Evolutionary conservation across 345 rosid species (phyloP), one percentile per base, ranked within the genome.

Genomic region (Luvunga scandens): DNA sequence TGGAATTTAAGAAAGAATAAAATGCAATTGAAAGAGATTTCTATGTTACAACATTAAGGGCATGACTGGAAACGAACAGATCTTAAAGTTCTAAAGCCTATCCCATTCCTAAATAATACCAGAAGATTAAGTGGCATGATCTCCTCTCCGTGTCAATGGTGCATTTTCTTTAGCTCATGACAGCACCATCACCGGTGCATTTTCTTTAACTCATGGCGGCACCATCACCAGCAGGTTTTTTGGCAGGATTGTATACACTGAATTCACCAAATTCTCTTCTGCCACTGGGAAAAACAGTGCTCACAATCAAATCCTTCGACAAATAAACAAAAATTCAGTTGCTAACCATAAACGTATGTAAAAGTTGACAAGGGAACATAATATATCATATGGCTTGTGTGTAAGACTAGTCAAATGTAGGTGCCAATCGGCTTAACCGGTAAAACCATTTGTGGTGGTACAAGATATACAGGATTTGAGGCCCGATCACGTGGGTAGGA

Each of bases 221-320:
- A 27, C 39, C 73, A 22, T 53, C 73, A 42, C 30, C 73, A 24
- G 72, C 80, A 48, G 74, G 69, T 76, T 82, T 88, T 82, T 88
- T 91, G 39, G 84, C 77, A 53, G 93, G 94, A 83, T 90, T 91
- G 86, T 89, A 96, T 33, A 94, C 97, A 64, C 98, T 96, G 89
- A 86, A 94, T 63, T 96, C 97, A 1, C 97, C 97, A 30, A 93
- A 95, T 21, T 92, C 97, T 84, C 98, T 91, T 79, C 87, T 92
- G 57, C 98, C 97, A 84, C 99, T 94, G 88, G 73, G 79, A 84
- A 90, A 87, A 87, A 83, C 78, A 85, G 66, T 48, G 79, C 66
- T 31, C 87, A 84, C 56, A 80, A 79, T 93, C 90, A 93, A 82
- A 89, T 69, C 89, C 86, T 87, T 84, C 79, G 55, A 79, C 75